These are phyloP conservation scores for Hypholoma fasciculare DNA, from an alignment of 768 basidiomycete species.

Conservation along the genomic window DNA sequence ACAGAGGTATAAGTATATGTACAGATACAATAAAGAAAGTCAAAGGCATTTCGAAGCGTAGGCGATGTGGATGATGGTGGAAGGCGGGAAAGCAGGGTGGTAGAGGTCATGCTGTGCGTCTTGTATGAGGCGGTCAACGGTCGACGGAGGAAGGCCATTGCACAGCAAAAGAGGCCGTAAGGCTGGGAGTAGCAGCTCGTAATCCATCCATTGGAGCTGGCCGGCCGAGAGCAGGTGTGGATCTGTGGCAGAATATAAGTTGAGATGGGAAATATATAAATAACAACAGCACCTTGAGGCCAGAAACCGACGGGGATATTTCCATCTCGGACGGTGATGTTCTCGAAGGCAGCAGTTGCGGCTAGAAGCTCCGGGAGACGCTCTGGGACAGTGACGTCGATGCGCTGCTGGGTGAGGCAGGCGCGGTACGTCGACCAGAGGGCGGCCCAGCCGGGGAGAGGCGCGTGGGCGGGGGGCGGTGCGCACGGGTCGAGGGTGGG, in stretches of 20 bases:
- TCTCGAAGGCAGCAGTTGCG: conserved; percentile 53
- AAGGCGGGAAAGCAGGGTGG: conserved; percentile 51
- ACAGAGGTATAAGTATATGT: background rate
- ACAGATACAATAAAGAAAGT: background rate
- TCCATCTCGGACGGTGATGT: conserved; percentile 52
- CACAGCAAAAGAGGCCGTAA: conserved; percentile 60
- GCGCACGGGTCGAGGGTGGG: conserved; percentile 49
- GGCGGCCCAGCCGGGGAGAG: conserved; percentile 53
- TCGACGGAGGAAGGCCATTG: conserved; percentile 50
- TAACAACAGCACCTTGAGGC: conserved; percentile 50
- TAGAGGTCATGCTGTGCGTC: conserved; percentile 70
- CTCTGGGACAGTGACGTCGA: conserved; percentile 60
- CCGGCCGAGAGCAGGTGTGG: conserved; percentile 60
- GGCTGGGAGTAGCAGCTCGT: conserved; percentile 64
- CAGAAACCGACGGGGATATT: conserved; percentile 71
- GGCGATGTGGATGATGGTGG: conserved; percentile 57
- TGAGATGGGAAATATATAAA: background rate
- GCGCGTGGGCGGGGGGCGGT: conserved; percentile 17
- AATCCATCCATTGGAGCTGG: conserved; percentile 74
- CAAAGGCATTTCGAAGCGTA: conserved; percentile 42
- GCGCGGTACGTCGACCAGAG: conserved; percentile 64
- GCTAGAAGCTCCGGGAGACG: conserved; percentile 52
- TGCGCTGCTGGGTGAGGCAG: conserved; percentile 48
- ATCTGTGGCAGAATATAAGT: conserved; percentile 36
- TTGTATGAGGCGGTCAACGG: conserved; percentile 55